phyloP scores from a whole-genome alignment of 257 asterid genomes.

The Scutellaria minor region DNA sequence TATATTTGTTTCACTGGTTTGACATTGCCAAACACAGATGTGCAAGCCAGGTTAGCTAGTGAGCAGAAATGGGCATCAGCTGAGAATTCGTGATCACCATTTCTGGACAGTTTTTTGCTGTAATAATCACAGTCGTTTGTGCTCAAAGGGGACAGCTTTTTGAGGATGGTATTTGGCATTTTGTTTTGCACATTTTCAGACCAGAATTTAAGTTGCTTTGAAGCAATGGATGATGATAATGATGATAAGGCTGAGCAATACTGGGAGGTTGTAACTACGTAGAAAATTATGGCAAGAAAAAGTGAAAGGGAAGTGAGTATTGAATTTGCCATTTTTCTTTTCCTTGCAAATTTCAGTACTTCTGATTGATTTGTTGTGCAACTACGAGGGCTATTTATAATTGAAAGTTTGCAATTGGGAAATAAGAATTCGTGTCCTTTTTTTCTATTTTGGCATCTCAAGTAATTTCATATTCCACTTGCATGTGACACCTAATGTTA shows the following conservation, averaged over 20 bases:
- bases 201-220: constrained; percentile 47
- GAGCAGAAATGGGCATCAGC: constrained; percentile 40
- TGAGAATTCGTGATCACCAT: constrained; percentile 1
- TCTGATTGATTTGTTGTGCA: not conserved
- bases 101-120: not conserved
- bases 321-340: constrained; percentile 15
- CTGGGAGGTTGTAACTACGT: not conserved
- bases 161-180: constrained; percentile 41
- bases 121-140: constrained; percentile 16
- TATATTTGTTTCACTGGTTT: too few species aligned
- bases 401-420: too few species aligned
- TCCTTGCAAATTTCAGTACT: not conserved
- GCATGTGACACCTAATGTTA: too few species aligned
- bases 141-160: constrained; percentile 47
- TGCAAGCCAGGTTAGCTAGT: constrained; percentile 36
- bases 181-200: constrained; percentile 38
- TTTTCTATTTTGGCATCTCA: too few species aligned
- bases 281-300: not conserved
- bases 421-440: too few species aligned
- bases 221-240: constrained; percentile 32
- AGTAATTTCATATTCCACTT: too few species aligned
- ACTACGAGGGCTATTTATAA: not conserved
- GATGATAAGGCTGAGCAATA: constrained; percentile 8
- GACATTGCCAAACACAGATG: not conserved
- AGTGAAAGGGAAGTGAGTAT: not conserved